Percentiles rank a stretch among this genome's conserved stretches.
phyloP scores from a whole-genome alignment of 495 filamentous ascomycete genomes.

The Geopyxis carbonaria region DNA sequence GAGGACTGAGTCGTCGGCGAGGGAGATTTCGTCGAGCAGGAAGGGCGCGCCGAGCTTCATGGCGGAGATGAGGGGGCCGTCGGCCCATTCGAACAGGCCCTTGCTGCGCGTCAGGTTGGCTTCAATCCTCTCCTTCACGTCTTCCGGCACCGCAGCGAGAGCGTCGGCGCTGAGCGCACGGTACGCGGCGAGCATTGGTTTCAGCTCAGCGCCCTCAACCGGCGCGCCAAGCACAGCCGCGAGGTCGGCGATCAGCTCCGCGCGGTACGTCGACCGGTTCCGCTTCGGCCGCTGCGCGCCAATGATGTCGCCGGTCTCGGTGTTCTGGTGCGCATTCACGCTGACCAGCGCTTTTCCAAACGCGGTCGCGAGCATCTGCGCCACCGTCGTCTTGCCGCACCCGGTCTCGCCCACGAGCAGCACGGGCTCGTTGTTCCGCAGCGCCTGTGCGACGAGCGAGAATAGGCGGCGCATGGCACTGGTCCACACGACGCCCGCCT shows the following conservation, averaged over 20 bases:
- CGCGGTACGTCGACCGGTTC: slow-evolving; percentile 55
- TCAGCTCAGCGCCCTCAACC: slow-evolving; percentile 21
- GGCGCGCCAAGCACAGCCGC: slow-evolving; percentile 29
- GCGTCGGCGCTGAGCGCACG: slow-evolving; percentile 26
- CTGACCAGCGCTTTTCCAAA: slow-evolving; percentile 59
- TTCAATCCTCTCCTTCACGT: slow-evolving; percentile 40
- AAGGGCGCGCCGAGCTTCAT: slow-evolving; percentile 86
- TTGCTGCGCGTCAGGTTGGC: slow-evolving; percentile 45
- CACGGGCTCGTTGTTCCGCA: slow-evolving; percentile 84
- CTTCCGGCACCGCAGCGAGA: slow-evolving; percentile 30
- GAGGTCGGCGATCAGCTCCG: slow-evolving; percentile 47
- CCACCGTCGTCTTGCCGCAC: slow-evolving; percentile 92
- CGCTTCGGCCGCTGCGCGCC: slow-evolving; percentile 84
- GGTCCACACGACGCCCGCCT: slow-evolving; percentile 69
- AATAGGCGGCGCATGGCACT: slow-evolving; percentile 82
- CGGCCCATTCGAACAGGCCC: slow-evolving; percentile 88
- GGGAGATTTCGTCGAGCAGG: slow-evolving; percentile 90
- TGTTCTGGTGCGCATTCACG: slow-evolving; percentile 93
- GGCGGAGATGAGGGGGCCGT: slow-evolving; percentile 84
- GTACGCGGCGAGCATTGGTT: slow-evolving; percentile 35
- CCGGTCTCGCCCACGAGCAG: slow-evolving; percentile 92
- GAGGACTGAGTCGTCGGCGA: slow-evolving; percentile 93
- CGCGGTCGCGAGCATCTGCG: slow-evolving; percentile 74
- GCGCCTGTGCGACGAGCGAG: slow-evolving; percentile 63
- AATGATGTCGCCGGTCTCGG: slow-evolving; percentile 92